These are phyloP conservation scores for Handroanthus guayacan DNA, from an alignment of 257 asterid genomes.

Conservation along the genomic window DNA sequence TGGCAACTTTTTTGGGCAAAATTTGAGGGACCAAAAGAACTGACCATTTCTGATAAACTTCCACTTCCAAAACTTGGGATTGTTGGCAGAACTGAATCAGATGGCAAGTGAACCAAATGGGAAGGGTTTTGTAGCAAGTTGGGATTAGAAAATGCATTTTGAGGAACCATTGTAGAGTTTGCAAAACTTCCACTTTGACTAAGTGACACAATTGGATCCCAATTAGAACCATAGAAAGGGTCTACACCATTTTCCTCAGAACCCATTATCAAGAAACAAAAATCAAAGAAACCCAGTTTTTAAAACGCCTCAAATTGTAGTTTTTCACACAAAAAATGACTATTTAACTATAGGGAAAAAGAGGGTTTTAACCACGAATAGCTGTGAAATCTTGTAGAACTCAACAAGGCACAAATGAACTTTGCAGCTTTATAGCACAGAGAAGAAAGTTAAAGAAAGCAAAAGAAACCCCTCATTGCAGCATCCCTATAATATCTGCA, in stretches of 20 bases:
- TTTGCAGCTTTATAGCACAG: constrained; percentile 86
- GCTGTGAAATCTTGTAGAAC: constrained; percentile 70
- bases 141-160: constrained; percentile 64
- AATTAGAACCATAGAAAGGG: constrained; percentile 63
- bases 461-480: constrained; percentile 66
- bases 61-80: constrained; percentile 68
- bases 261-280: constrained; percentile 51
- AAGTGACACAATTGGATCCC: constrained; percentile 73
- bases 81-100: constrained; percentile 61
- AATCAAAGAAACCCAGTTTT: constrained; percentile 41
- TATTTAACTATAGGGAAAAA: constrained; percentile 44
- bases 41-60: constrained; percentile 64
- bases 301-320: constrained; percentile 35
- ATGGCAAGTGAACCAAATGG: constrained; percentile 60
- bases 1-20: constrained; percentile 45
- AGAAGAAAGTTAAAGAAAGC: constrained; percentile 50
- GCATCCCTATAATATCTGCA: constrained; percentile 50
- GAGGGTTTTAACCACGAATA: constrained; percentile 67
- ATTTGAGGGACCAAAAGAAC: constrained; percentile 50
- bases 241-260: constrained; percentile 54
- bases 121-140: constrained; percentile 53
- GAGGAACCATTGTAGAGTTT: constrained; percentile 56
- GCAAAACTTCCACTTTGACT: constrained; percentile 58
- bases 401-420: constrained; percentile 82
- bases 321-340: constrained; percentile 36